Evolutionary conservation across 306 rosid species (phyloP).

Genomic region (Corylus americana): DNA sequence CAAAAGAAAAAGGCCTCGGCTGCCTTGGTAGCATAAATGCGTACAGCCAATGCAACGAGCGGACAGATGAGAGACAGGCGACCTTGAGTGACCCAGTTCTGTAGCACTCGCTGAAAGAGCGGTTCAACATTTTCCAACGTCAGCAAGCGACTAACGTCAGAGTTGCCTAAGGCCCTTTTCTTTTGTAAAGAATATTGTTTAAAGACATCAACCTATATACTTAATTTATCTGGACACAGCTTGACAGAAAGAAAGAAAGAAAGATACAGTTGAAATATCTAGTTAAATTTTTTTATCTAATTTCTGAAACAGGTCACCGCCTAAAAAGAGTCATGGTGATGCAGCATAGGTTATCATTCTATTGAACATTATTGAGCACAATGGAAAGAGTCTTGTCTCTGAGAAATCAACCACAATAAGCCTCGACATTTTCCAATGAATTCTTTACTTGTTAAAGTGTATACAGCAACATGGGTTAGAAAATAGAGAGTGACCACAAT

Average conservation of each 20-base stretch:
- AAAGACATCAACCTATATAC: background rate
- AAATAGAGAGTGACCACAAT: slow-evolving; percentile 7
- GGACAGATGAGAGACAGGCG: too few relatives aligned
- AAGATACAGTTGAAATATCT: background rate
- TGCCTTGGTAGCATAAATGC: too few relatives aligned
- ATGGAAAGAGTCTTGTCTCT: background rate
- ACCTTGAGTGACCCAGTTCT: too few relatives aligned
- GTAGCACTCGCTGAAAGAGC: too few relatives aligned
- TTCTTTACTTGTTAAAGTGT: background rate
- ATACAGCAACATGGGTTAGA: slow-evolving; percentile 3
- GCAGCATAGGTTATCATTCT: slow-evolving; percentile 9
- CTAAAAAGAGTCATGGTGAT: background rate
- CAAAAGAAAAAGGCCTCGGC: too few relatives aligned
- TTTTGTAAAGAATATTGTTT: background rate
- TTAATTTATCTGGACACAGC: background rate
- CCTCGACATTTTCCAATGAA: background rate
- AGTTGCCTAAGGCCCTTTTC: too few relatives aligned
- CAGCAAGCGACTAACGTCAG: too few relatives aligned
- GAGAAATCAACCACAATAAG: background rate
- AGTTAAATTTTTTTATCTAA: background rate
- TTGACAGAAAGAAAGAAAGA: background rate
- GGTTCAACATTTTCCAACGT: too few relatives aligned
- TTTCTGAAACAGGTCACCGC: background rate
- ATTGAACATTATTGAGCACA: background rate
- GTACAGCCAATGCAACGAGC: too few relatives aligned